Conservation (phyloP, 2,329 filamentous ascomycete species). For the Botrytis galanthina region DNA sequence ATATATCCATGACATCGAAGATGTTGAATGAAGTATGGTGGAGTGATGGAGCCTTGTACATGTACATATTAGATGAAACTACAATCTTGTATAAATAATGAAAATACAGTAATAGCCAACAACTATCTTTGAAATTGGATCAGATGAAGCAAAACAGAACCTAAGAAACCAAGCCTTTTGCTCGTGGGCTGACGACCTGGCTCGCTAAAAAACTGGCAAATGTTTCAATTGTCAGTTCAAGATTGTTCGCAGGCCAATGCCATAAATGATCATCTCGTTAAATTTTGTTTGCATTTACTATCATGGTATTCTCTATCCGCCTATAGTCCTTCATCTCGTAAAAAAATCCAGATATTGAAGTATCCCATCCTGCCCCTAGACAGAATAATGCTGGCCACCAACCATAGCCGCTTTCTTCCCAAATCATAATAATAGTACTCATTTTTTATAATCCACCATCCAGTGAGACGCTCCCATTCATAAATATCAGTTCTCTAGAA, state of each 20-base stretch:
- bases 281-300: background rate
- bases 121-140: background rate
- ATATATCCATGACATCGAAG: background rate
- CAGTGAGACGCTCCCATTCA: conserved; percentile 17
- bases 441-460: background rate
- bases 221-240: background rate
- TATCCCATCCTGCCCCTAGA: conserved; percentile 3
- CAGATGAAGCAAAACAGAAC: background rate
- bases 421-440: conserved; percentile 17
- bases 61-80: background rate
- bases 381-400: background rate
- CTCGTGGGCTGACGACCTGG: background rate
- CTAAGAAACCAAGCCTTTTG: background rate
- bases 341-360: background rate
- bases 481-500: background rate
- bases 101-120: too few species aligned
- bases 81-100: background rate
- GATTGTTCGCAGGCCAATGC: background rate
- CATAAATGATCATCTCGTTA: background rate
- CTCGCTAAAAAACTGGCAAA: background rate
- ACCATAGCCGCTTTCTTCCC: background rate
- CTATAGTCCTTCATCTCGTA: background rate
- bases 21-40: too few species aligned
- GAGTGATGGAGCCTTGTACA: background rate
- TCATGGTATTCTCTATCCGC: background rate